Percentiles rank a stretch among this genome's conserved stretches.
These are phyloP conservation scores for Hirsutella rhossiliensis DNA, from an alignment of 2,329 filamentous ascomycete species.

Conservation along the genomic window DNA sequence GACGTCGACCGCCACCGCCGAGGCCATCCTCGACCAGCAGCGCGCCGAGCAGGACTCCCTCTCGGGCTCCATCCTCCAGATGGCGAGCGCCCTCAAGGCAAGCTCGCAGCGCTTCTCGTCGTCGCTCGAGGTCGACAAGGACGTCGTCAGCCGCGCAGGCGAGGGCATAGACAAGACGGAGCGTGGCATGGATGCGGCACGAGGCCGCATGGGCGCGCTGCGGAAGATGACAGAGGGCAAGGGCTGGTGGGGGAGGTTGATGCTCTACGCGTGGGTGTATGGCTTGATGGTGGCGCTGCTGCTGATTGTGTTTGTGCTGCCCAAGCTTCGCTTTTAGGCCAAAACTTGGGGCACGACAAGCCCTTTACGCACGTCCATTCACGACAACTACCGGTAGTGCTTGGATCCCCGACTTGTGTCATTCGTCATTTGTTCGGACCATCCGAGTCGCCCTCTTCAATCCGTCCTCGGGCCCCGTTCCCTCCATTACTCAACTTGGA, in stretches of 20 bases:
- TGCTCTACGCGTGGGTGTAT: slow-evolving; percentile 76
- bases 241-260: slow-evolving; percentile 74
- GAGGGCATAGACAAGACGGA: slow-evolving; percentile 69
- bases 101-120: slow-evolving; percentile 61
- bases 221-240: slow-evolving; percentile 74
- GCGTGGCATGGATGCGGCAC: slow-evolving; percentile 62
- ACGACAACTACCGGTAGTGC: no score
- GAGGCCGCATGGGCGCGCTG: slow-evolving; percentile 64
- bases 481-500: no score
- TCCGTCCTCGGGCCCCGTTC: no score
- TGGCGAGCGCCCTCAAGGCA: slow-evolving; percentile 67
- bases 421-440: no score
- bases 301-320: slow-evolving; percentile 71
- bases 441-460: no score
- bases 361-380: neutral
- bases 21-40: slow-evolving; percentile 65
- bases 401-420: no score
- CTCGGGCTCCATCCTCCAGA: slow-evolving; percentile 66
- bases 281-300: slow-evolving; percentile 69
- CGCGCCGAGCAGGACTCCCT: slow-evolving; percentile 73
- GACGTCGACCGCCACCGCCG: slow-evolving; percentile 41
- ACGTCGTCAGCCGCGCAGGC: slow-evolving; percentile 57
- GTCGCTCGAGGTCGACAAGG: slow-evolving; percentile 60
- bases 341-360: neutral
- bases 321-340: slow-evolving; percentile 71